Percentiles rank a stretch among this genome's conserved stretches.
Evolutionary conservation across 148 eudicot species (phyloP).

Genomic region (Chenopodium album): DNA sequence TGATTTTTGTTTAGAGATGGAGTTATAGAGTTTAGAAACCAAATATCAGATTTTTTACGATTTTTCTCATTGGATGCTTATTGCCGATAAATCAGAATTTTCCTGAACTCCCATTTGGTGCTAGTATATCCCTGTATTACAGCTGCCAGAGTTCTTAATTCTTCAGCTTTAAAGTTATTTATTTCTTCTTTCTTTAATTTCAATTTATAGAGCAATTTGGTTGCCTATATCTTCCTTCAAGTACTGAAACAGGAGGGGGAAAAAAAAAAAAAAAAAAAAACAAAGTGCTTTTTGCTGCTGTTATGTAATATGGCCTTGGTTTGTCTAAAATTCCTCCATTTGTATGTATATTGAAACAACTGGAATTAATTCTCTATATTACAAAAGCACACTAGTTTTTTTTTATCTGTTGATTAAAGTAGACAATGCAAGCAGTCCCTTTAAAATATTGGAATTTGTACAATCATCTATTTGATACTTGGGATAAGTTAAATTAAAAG

Average conservation of each 20-base stretch:
- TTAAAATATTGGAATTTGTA: too few species aligned
- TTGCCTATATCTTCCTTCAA: background rate
- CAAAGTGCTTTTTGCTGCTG: background rate
- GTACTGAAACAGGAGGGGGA: background rate
- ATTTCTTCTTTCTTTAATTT: background rate
- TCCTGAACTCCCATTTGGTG: too few species aligned
- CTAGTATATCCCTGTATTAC: background rate
- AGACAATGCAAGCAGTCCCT: too few species aligned
- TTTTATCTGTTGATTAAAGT: too few species aligned
- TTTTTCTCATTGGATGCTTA: background rate
- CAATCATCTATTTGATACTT: too few species aligned
- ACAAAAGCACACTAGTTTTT: too few species aligned
- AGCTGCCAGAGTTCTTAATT: background rate
- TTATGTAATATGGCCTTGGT: background rate
- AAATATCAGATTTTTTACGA: background rate
- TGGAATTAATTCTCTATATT: too few species aligned
- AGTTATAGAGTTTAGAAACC: background rate
- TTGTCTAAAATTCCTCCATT: background rate
- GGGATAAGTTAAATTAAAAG: too few species aligned
- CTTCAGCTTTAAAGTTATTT: background rate
- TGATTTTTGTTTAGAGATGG: background rate
- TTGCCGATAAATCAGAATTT: too few species aligned
- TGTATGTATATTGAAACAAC: background rate
- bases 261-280: too few species aligned
- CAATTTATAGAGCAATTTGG: background rate